Percentiles rank a stretch among this genome's conserved stretches.
These are phyloP conservation scores for Phellinidium pouzarii DNA, from an alignment of 1,284 basidiomycete genomes.

Conservation along the genomic window DNA sequence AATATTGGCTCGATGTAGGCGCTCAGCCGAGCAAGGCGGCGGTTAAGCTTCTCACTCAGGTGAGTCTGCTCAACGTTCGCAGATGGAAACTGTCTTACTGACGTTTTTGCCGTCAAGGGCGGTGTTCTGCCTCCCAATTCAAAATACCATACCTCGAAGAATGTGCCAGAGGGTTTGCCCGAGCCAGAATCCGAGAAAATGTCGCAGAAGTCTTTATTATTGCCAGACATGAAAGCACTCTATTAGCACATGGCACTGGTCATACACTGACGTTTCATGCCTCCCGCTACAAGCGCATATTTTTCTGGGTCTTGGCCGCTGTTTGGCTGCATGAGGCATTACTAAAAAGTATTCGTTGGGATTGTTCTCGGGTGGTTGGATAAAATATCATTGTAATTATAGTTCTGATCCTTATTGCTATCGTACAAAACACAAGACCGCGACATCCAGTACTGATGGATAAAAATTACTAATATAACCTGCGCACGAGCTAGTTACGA, in stretches of 20 bases:
- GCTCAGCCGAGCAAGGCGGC: constrained; percentile 80
- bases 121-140: constrained; percentile 42
- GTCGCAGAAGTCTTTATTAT: too few species aligned
- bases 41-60: constrained; percentile 73
- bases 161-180: not conserved
- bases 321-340: too few species aligned
- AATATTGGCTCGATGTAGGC: constrained; percentile 83
- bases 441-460: not conserved
- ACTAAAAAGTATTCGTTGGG: too few species aligned
- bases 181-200: too few species aligned
- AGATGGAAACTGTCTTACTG: constrained; percentile 10
- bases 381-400: too few species aligned
- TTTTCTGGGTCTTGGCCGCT: too few species aligned
- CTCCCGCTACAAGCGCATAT: too few species aligned
- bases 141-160: constrained; percentile 39
- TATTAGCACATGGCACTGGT: too few species aligned
- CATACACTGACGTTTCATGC: too few species aligned
- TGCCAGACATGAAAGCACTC: too few species aligned
- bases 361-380: too few species aligned
- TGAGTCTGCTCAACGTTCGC: constrained; percentile 39
- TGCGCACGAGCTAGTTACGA: not conserved
- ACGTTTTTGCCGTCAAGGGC: constrained; percentile 32
- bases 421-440: not conserved
- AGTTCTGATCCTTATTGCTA: too few species aligned
- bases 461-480: not conserved